A percentile compares a stretch with the other conserved stretches of the same genome.
phyloP scores from a whole-genome alignment of 2,329 filamentous ascomycete species.

The Aureobasidium melanogenum region DNA sequence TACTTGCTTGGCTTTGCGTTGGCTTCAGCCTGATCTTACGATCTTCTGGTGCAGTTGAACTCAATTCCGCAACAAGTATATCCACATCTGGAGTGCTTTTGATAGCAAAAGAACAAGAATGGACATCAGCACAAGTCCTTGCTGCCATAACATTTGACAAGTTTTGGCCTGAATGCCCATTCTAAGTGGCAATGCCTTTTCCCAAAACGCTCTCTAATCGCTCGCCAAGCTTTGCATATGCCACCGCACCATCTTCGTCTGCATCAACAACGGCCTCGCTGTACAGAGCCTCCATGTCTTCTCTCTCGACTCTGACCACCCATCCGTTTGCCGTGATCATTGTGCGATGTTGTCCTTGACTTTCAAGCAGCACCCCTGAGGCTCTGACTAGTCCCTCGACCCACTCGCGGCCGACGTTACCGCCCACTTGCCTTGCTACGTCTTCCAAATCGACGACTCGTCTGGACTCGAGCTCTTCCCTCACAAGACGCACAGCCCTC shows the following conservation, averaged over 20 bases:
- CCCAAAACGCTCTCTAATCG: not conserved
- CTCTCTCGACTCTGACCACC: slow-evolving; percentile 31
- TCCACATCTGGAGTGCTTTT: not conserved
- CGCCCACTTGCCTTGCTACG: slow-evolving; percentile 33
- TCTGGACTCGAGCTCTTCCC: slow-evolving; percentile 21
- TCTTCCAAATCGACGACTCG: slow-evolving; percentile 30
- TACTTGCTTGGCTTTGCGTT: not conserved
- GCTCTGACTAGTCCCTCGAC: slow-evolving; percentile 35
- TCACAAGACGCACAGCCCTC: slow-evolving; percentile 25
- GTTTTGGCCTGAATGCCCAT: too few species aligned
- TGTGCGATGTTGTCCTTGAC: slow-evolving; percentile 22
- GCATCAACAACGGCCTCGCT: slow-evolving; percentile 18
- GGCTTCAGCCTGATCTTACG: not conserved
- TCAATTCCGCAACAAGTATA: too few species aligned
- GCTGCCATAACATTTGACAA: not conserved
- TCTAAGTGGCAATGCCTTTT: not conserved
- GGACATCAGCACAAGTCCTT: not conserved
- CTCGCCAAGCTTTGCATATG: not conserved
- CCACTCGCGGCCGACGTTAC: slow-evolving; percentile 32
- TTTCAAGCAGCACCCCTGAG: slow-evolving; percentile 26
- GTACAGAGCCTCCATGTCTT: slow-evolving; percentile 34
- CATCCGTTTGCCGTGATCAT: slow-evolving; percentile 37
- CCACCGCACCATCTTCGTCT: slow-evolving; percentile 2
- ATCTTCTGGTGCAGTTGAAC: not conserved
- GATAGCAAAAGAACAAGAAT: not conserved